Conservation (phyloP, 2,329 filamentous ascomycete species). For the Pyricularia grisea region DNA sequence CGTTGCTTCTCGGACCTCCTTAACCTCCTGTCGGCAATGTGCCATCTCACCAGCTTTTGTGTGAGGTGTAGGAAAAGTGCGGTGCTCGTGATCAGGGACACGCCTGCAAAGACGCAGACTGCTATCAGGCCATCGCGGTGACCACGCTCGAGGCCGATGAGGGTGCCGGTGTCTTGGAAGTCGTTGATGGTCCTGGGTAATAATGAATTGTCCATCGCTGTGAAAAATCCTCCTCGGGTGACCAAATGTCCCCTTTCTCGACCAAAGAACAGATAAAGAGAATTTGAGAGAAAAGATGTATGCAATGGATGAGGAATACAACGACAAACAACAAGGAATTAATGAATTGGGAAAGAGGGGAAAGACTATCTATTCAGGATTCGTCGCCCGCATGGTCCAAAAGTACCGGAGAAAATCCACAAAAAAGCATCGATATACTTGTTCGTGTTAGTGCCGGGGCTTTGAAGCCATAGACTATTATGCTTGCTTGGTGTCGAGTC, state of each 20-base stretch:
- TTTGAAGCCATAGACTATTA: background rate
- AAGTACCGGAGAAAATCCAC: background rate
- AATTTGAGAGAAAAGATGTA: constrained; percentile 4
- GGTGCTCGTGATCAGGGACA: constrained; percentile 16
- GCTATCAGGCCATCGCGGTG: constrained; percentile 15
- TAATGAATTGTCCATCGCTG: background rate
- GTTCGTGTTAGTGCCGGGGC: background rate
- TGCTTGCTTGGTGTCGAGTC: background rate
- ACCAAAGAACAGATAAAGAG: constrained; percentile 5
- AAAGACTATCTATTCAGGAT: background rate
- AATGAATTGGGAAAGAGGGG: background rate
- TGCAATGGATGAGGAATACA: background rate
- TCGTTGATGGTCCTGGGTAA: background rate
- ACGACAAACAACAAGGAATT: background rate
- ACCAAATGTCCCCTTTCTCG: background rate
- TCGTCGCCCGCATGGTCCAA: background rate
- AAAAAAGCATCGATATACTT: background rate
- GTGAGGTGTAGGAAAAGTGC: constrained; percentile 18
- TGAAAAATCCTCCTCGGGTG: background rate
- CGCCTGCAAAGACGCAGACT: constrained; percentile 13
- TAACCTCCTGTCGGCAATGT: constrained; percentile 8
- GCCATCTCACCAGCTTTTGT: constrained; percentile 19
- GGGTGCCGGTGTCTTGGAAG: constrained; percentile 9
- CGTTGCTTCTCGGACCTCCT: constrained; percentile 7
- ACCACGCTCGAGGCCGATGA: constrained; percentile 12